Evolutionary conservation across 1,139 yeast genomes (phyloP).

Genomic region (Blastobotrys malaysiensis): DNA sequence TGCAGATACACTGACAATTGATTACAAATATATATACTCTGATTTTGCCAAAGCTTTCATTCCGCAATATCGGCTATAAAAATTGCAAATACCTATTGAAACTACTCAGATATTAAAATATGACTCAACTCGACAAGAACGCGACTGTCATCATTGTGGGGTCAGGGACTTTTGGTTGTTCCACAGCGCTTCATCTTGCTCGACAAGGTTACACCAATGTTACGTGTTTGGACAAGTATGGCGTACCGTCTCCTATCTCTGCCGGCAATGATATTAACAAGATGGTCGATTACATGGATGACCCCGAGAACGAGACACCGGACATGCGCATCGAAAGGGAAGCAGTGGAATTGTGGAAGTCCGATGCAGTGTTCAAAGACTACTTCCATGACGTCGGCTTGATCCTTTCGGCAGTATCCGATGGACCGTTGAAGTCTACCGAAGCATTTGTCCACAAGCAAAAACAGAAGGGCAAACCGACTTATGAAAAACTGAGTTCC

Average conservation of each 20-base stretch:
- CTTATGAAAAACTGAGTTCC: constrained; percentile 14
- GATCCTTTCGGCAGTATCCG: constrained; percentile 32
- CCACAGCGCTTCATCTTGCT: constrained; percentile 35
- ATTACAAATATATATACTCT: too few species aligned
- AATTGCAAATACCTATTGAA: too few species aligned
- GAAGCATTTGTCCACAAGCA: not conserved
- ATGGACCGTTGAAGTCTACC: constrained; percentile 21
- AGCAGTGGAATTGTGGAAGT: constrained; percentile 29
- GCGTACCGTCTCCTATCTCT: constrained; percentile 44
- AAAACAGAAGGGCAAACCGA: not conserved
- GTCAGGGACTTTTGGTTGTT: constrained; percentile 38
- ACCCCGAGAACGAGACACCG: constrained; percentile 1
- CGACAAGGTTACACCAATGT: constrained; percentile 29
- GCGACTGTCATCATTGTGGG: constrained; percentile 9
- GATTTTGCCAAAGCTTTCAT: too few species aligned
- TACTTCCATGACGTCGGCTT: constrained; percentile 19
- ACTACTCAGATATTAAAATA: not conserved
- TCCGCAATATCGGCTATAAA: too few species aligned
- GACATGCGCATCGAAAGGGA: constrained; percentile 16
- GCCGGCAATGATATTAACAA: constrained; percentile 48
- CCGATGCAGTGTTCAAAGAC: constrained; percentile 21
- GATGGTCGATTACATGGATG: constrained; percentile 40
- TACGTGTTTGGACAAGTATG: constrained; percentile 37
- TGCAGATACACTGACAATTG: not conserved
- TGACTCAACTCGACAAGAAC: constrained; percentile 4